These are phyloP conservation scores for Penicillium thymicola DNA, from an alignment of 2,329 filamentous ascomycete species.

Conservation along the genomic window DNA sequence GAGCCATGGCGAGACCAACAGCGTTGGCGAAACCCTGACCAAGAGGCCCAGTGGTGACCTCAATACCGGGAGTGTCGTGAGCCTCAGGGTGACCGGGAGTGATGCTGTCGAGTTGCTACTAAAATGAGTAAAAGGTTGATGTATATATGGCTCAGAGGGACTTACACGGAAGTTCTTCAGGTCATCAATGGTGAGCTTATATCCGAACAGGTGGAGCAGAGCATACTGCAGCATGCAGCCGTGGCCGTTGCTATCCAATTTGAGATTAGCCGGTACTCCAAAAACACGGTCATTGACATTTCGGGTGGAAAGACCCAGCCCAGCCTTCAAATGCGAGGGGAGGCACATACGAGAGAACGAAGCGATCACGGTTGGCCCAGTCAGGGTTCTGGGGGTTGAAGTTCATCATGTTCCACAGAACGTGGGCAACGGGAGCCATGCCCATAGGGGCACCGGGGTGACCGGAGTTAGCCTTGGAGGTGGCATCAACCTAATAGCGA, in stretches of 20 bases:
- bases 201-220: conserved; percentile 94
- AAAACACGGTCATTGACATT: neutral
- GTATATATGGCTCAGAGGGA: conserved; percentile 20
- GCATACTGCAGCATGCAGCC: conserved; percentile 99
- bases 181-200: conserved; percentile 80
- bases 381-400: conserved; percentile 99
- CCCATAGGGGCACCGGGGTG: conserved; percentile 98
- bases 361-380: conserved; percentile 96
- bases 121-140: conserved; percentile 10
- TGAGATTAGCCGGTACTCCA: neutral
- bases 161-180: conserved; percentile 94
- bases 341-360: conserved; percentile 89
- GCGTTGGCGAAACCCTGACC: conserved; percentile 97
- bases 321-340: neutral
- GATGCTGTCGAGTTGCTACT: conserved; percentile 67
- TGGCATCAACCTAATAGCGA: conserved; percentile 82
- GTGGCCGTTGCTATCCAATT: conserved; percentile 76
- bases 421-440: conserved; percentile 92
- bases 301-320: neutral
- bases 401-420: conserved; percentile 98
- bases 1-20: conserved; percentile 94
- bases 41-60: conserved; percentile 96
- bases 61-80: conserved; percentile 92
- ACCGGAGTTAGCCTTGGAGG: conserved; percentile 90
- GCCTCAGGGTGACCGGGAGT: conserved; percentile 95